Evolutionary conservation across 2,329 filamentous ascomycete genomes (phyloP), one percentile per base, ranked within the genome.

Genomic region (Leptodontidium sp.): DNA sequence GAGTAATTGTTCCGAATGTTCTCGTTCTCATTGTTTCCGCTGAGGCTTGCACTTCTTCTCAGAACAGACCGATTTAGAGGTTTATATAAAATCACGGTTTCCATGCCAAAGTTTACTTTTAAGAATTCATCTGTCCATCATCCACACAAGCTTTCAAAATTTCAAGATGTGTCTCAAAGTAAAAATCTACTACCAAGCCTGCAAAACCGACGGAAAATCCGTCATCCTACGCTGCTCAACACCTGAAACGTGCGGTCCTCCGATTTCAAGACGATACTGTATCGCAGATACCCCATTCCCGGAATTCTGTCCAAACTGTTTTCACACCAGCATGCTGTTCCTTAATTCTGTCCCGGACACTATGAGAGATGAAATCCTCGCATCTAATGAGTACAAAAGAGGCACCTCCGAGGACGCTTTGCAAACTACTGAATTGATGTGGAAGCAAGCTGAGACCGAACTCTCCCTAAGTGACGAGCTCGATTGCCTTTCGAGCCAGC

Each of bases 81-180:
- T 40, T 40, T 40, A 11, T 40, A 40, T 40, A 40, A 40, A 40
- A 40, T 32, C 6, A 32, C 29, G 4, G 6, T 32, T 32, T 32
- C 29, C 3, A 3, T 32, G 29, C 29, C 40, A 7, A 45, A n/a
- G n/a, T 47, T 17, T 47, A 12, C 6, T 47, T 47, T 6, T 2
- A 6, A 17, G 9, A 38, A 4, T 17, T 9, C 53, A 38, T 11
- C 29, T 38, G 15, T n/a, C 24, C 14, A 29, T 11, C 50, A 53
- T 12, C 4, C 24, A 15, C 9, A 14, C 26, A 38, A 15, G 6
- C 21, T 38, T 38, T 12, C 2, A n/a, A 6, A 6, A 21, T 14
- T 35, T 40, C 55, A 58, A 58, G 21, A 58, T 58, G 35, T 58
- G 35, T 58, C 7, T 24, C 32, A 21, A 58, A 9, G 1, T 58